Evolutionary conservation across 208 protist genomes (phyloP), one percentile per base, ranked within the genome.

Genomic region (Lotmaria passim): DNA sequence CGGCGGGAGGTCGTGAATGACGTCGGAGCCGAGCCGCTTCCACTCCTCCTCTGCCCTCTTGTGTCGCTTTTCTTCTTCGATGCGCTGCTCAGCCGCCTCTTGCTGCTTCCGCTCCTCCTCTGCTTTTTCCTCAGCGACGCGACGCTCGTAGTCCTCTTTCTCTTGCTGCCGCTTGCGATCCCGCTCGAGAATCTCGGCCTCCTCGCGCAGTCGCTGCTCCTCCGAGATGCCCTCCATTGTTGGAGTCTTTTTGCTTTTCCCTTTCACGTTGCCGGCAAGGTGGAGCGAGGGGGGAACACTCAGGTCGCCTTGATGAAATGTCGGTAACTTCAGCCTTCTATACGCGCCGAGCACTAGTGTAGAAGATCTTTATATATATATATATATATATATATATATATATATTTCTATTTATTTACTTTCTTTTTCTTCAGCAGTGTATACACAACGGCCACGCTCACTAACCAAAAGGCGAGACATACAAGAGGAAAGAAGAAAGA

Each of bases 101-200:
- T 64, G 62, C 21, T 79, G 78, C 10, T 78, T 76, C 11, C 81
- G 74, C 48, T 90, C 84, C 56, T 90, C 87, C 67, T 85, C 89
- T 8, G 70, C 85, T 24, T 67, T 67, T 48, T 90, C 89, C 67
- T 83, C 79, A 0, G 75, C 82, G 28, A 80, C 63, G 46, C 79
- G 83, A 24, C 88, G 88, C 60, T 87, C 76, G 38, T 76, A 82
- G 47, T 95, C 86, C 56, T 89, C 89, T 66, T 90, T 89, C 60
- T 96, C 87, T 55, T 79, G 58, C 41, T 85, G 78, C 5, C 90
- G 88, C 55, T 81, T 75, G 24, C 57, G 57, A 63, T 96, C 93
- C 17, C 93, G 87, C 72, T 87, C 82, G 33, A 79, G 87, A 38
- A 94, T 93, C 52, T 96, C 93, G 12, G 77, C 76, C 73, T 97